These are phyloP conservation scores for Aegilops sharonensis DNA, from an alignment of 176 grass and related monocot genomes.

Conservation along the genomic window DNA sequence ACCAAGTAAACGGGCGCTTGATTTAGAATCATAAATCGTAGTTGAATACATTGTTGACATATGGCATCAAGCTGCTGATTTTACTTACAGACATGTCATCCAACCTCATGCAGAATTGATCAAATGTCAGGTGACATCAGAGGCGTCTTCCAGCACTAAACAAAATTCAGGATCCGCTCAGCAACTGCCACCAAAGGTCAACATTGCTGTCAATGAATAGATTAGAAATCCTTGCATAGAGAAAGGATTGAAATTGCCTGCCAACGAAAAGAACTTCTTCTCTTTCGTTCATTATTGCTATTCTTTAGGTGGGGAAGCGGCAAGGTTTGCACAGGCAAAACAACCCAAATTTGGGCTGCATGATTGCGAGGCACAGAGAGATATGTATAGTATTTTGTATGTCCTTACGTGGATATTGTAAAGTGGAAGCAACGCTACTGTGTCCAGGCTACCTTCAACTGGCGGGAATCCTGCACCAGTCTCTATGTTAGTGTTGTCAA, in stretches of 20 bases:
- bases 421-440: not conserved
- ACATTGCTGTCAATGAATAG: not conserved
- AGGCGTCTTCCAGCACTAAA: slow-evolving; percentile 26
- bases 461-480: no score
- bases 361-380: not conserved
- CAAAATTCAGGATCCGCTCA: slow-evolving; percentile 2
- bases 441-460: not conserved
- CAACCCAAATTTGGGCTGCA: not conserved
- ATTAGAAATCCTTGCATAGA: not conserved
- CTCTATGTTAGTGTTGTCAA: no score
- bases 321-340: not conserved
- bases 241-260: not conserved
- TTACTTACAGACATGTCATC: not conserved
- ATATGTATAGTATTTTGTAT: not conserved
- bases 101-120: not conserved
- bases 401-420: not conserved
- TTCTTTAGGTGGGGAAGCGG: not conserved
- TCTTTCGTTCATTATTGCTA: not conserved
- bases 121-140: not conserved
- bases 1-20: not conserved
- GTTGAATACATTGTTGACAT: slow-evolving; percentile 5
- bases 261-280: slow-evolving; percentile 4
- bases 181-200: slow-evolving; percentile 19
- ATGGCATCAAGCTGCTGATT: slow-evolving; percentile 16
- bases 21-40: not conserved